Conservation (phyloP, 805 yeast genomes). For the Yamadazyma philogaea region DNA sequence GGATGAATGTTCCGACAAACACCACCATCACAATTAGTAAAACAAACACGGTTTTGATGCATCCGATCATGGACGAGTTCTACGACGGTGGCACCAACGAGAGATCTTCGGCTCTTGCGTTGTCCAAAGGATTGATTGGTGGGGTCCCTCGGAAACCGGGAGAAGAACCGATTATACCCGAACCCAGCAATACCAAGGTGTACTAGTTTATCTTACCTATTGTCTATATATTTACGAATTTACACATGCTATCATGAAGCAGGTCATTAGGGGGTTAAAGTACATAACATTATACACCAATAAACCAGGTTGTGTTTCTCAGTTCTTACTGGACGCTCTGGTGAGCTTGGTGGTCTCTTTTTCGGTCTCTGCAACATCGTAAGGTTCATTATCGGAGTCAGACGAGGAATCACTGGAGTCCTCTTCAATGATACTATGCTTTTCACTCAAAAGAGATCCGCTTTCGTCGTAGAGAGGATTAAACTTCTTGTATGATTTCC, state of each 20-base stretch:
- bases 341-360: conserved; percentile 28
- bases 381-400: conserved; percentile 29
- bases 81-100: conserved; percentile 66
- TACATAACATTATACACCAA: conserved; percentile 1
- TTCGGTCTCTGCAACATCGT: conserved; percentile 22
- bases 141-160: conserved; percentile 57
- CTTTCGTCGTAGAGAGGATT: conserved; percentile 58
- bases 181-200: neutral
- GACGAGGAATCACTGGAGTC: conserved; percentile 28
- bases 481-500: conserved; percentile 64
- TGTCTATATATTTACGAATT: conserved; percentile 4
- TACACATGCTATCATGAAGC: conserved; percentile 10
- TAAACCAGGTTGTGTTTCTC: neutral
- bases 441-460: conserved; percentile 19
- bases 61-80: conserved; percentile 88
- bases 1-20: conserved; percentile 96
- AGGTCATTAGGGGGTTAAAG: conserved; percentile 8
- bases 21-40: conserved; percentile 76
- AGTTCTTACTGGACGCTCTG: conserved; percentile 40
- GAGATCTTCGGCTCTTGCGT: conserved; percentile 80
- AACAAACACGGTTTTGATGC: conserved; percentile 78
- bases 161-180: neutral
- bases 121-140: conserved; percentile 89
- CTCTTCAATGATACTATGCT: conserved; percentile 19
- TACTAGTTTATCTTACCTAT: neutral